Evolutionary conservation across 1,284 basidiomycete genomes (phyloP), one percentile per base, ranked within the genome.

Genomic region (Cystobasidium slooffiae): DNA sequence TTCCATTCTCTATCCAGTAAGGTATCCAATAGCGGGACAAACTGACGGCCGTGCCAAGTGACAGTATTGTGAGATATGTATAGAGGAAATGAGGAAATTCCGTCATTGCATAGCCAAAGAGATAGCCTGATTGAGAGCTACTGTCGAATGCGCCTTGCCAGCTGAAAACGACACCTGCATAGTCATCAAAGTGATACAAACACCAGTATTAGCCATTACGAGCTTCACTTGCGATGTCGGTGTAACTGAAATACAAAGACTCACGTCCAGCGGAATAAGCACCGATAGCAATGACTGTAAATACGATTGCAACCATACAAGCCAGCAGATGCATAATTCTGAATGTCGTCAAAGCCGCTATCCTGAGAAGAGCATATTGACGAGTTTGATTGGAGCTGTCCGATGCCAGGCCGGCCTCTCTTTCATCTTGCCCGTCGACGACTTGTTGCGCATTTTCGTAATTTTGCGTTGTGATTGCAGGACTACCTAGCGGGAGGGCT

Each of bases 241-340:
- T 16, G 41, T 39, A 14, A 39, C 4, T 24, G 39, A 41, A 18
- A 41, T 2, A 20, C n/a, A 58, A 6, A 31, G 16, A 59, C 53
- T 51, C 9, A 59, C 46, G 55, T 16, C 55, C 68, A 46, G 55
- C 55, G 31, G 46, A 69, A 51, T 59, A 59, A 46, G 64, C 64
- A 8, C 64, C 64, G 22, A 66, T 37, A 69, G 68, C 64, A 53
- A 66, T 66, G 24, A 66, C 64, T 14, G 64, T 66, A 53, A 66
- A 66, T 0, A 66, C 51, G 14, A 66, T 41, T 5, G 64, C 64
- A 6, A 53, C 51, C 10, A 66, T n/a, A 43, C 49, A 66, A 52
- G 64, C 64, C 6, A 53, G 22, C 18, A 66, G 12, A 22, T 46
- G 41, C 4, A 53, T 1, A 22, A 20, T 1, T 41, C 24, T 20